Evolutionary conservation across 148 eudicot genomes (phyloP).

Genomic region (Persicaria maculosa): DNA sequence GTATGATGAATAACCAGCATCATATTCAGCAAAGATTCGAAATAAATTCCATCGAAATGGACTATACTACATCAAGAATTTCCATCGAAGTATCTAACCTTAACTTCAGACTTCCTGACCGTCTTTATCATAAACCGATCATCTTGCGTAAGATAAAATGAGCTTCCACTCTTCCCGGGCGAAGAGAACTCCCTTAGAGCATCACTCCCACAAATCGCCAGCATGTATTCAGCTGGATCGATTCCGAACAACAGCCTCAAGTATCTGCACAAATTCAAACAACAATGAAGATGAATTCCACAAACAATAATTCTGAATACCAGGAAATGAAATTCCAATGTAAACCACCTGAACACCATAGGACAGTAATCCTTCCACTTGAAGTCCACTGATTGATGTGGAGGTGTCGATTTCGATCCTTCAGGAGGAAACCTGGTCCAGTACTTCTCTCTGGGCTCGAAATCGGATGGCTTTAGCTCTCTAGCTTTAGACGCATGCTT

Average conservation of each 20-base stretch:
- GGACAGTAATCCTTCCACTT: constrained; percentile 83
- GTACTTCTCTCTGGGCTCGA: constrained; percentile 48
- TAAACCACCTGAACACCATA: constrained; percentile 56
- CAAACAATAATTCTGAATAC: neutral
- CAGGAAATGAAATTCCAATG: neutral
- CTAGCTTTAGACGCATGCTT: constrained; percentile 53
- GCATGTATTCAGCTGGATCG: constrained; percentile 86
- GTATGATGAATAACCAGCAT: neutral
- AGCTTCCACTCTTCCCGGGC: constrained; percentile 86
- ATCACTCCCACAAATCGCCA: constrained; percentile 81
- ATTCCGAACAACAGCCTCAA: constrained; percentile 61
- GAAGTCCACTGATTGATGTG: constrained; percentile 71
- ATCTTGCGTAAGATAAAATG: constrained; percentile 73
- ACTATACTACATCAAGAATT: neutral
- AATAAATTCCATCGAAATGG: neutral
- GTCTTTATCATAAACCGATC: constrained; percentile 79
- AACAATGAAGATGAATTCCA: neutral
- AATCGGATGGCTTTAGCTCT: constrained; percentile 37
- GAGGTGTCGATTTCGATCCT: constrained; percentile 71
- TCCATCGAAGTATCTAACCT: constrained; percentile 54
- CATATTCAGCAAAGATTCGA: no score
- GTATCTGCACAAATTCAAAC: constrained; percentile 29
- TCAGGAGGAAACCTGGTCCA: constrained; percentile 58
- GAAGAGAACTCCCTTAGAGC: constrained; percentile 76
- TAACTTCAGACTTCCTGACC: constrained; percentile 69